A percentile compares a stretch with the other conserved stretches of the same genome.
These are phyloP conservation scores for Adiantum capillusveneris DNA, from an alignment of 75 land plant species.

Conservation along the genomic window DNA sequence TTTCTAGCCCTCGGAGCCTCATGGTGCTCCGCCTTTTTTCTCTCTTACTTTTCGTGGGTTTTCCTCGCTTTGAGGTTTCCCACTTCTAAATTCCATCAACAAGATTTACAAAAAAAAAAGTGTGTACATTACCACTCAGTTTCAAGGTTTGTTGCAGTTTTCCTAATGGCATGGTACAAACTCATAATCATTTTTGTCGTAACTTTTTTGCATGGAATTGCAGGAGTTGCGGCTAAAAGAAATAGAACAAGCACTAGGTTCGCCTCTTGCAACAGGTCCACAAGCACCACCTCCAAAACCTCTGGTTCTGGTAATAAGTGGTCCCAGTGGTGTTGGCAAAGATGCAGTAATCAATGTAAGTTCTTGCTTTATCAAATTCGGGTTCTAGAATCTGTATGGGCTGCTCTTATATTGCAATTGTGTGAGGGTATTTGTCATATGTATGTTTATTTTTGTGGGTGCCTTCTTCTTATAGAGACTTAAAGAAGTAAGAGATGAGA, in stretches of 20 bases:
- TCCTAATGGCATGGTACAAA: too few relatives aligned
- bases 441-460: too few relatives aligned
- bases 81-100: too few relatives aligned
- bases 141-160: too few relatives aligned
- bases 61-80: too few relatives aligned
- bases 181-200: too few relatives aligned
- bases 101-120: too few relatives aligned
- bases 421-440: neutral
- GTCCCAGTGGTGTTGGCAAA: constrained; percentile 97
- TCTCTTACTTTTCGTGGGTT: too few relatives aligned
- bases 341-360: constrained; percentile 87
- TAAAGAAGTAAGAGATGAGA: constrained; percentile 53
- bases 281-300: constrained; percentile 51
- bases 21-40: too few relatives aligned
- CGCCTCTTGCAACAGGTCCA: constrained; percentile 46
- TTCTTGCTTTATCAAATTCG: neutral
- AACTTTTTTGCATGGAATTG: too few relatives aligned
- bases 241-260: constrained; percentile 61
- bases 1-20: too few relatives aligned
- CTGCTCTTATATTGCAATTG: neutral
- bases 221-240: constrained; percentile 18
- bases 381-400: neutral
- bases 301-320: constrained; percentile 79
- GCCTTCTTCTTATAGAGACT: constrained; percentile 29
- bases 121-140: too few relatives aligned